These are phyloP conservation scores for Emergomyces africanus DNA, from an alignment of 2,329 filamentous ascomycete species.

Conservation along the genomic window DNA sequence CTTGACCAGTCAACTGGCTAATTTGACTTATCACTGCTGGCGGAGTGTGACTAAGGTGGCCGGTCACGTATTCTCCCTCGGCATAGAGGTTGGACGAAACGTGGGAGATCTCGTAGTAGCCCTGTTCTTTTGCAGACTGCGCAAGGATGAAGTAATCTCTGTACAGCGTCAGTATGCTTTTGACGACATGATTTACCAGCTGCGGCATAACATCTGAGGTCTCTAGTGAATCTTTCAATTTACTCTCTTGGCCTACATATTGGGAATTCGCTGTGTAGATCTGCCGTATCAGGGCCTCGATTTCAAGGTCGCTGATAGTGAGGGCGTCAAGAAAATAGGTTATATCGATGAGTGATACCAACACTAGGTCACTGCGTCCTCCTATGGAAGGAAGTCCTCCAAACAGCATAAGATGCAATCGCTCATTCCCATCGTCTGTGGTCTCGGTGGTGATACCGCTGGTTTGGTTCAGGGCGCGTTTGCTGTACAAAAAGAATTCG, in stretches of 20 bases:
- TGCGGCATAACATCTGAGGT: conserved; percentile 4
- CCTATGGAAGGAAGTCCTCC: conserved; percentile 13
- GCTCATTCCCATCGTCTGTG: conserved; percentile 14
- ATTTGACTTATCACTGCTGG: conserved; percentile 10
- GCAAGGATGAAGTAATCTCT: conserved; percentile 18
- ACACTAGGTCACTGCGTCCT: conserved; percentile 13
- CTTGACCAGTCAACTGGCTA: conserved; percentile 10
- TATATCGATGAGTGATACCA: conserved; percentile 17
- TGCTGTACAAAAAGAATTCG: conserved; percentile 15
- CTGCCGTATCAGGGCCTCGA: not conserved
- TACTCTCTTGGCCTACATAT: not conserved
- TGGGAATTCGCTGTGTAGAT: not conserved
- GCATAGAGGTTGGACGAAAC: conserved; percentile 15
- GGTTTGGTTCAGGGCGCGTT: conserved; percentile 10
- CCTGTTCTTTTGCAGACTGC: conserved; percentile 13
- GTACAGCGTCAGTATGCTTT: conserved; percentile 15
- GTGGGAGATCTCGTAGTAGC: conserved; percentile 19
- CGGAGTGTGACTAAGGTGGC: conserved; percentile 17
- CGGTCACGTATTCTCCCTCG: conserved; percentile 16
- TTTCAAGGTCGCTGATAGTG: conserved; percentile 12
- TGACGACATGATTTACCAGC: conserved; percentile 14
- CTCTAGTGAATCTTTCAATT: not conserved
- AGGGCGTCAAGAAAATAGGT: conserved; percentile 17
- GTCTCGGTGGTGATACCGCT: conserved; percentile 15
- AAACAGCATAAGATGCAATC: conserved; percentile 17